A percentile compares a stretch with the other conserved stretches of the same genome.
These are phyloP conservation scores for Lunularia cruciata DNA, from an alignment of 225 moss, liverwort and hornwort species.

Conservation along the genomic window DNA sequence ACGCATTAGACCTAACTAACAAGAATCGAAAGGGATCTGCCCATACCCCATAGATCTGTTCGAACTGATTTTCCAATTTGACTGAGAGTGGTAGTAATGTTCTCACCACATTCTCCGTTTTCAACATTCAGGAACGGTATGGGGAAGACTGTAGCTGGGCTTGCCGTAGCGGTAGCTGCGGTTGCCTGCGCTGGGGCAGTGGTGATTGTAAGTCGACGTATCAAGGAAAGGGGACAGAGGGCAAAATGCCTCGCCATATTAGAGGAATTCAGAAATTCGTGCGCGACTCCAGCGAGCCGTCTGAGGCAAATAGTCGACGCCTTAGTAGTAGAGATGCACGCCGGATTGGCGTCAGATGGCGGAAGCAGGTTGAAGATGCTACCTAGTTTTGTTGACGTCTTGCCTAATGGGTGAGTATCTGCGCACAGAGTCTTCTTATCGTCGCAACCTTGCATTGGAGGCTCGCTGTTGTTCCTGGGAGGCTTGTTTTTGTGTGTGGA, in stretches of 20 bases:
- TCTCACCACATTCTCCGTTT: background rate
- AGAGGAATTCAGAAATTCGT: constrained; percentile 62
- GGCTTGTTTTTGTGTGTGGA: too few relatives aligned
- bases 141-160: constrained; percentile 38
- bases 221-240: constrained; percentile 36
- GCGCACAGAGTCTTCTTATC: background rate
- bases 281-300: constrained; percentile 66
- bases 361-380: constrained; percentile 92
- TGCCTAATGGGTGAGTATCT: constrained; percentile 75
- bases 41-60: too few relatives aligned
- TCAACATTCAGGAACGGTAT: constrained; percentile 32
- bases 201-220: constrained; percentile 43
- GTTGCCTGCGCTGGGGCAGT: constrained; percentile 51
- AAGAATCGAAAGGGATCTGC: too few relatives aligned
- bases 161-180: constrained; percentile 51
- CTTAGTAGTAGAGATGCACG: constrained; percentile 80
- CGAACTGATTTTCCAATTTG: background rate
- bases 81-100: background rate
- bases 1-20: too few relatives aligned
- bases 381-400: constrained; percentile 71
- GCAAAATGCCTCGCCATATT: constrained; percentile 34
- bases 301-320: constrained; percentile 79
- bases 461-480: too few relatives aligned
- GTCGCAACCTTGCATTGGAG: too few relatives aligned
- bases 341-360: constrained; percentile 69